Evolutionary conservation across 2,329 filamentous ascomycete genomes (phyloP).

Genomic region (Colletotrichum sansevieriae): DNA sequence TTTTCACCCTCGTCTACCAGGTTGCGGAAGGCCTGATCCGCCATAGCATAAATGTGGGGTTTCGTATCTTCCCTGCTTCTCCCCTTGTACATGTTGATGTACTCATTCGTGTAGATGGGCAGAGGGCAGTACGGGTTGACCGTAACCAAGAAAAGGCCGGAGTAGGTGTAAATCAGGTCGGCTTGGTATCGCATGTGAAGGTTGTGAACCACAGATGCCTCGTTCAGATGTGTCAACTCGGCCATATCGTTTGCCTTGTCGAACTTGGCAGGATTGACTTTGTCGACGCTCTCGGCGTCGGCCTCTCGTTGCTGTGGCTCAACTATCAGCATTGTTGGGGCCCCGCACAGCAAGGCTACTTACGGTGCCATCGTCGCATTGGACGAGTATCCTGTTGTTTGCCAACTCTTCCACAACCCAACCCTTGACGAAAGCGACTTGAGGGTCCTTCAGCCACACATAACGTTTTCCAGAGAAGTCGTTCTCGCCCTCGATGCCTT

Average conservation of each 20-base stretch:
- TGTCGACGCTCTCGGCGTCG: slow-evolving; percentile 89
- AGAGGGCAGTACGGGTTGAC: slow-evolving; percentile 96
- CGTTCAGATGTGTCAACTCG: slow-evolving; percentile 96
- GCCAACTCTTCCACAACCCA: slow-evolving; percentile 88
- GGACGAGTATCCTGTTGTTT: slow-evolving; percentile 80
- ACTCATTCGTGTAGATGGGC: slow-evolving; percentile 96
- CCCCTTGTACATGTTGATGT: slow-evolving; percentile 98
- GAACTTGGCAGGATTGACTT: slow-evolving; percentile 99
- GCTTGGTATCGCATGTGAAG: slow-evolving; percentile 94
- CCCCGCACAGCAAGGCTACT: slow-evolving; percentile 51
- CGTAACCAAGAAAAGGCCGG: slow-evolving; percentile 94
- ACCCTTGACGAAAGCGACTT: slow-evolving; percentile 90
- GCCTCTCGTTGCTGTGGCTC: slow-evolving; percentile 82
- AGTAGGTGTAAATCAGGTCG: slow-evolving; percentile 98
- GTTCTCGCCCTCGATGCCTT: slow-evolving; percentile 93
- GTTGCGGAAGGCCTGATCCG: slow-evolving; percentile 95
- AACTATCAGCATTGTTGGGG: slow-evolving; percentile 41
- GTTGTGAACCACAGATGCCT: slow-evolving; percentile 97
- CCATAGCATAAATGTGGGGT: slow-evolving; percentile 97
- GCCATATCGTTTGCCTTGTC: slow-evolving; percentile 99
- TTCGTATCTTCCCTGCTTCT: slow-evolving; percentile 92
- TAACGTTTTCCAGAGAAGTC: slow-evolving; percentile 99
- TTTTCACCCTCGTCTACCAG: slow-evolving; percentile 95
- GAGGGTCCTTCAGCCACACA: slow-evolving; percentile 93
- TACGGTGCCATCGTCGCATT: slow-evolving; percentile 93